Conservation (phyloP, 2,329 filamentous ascomycete species). For the Neodidymelliopsis sp. region DNA sequence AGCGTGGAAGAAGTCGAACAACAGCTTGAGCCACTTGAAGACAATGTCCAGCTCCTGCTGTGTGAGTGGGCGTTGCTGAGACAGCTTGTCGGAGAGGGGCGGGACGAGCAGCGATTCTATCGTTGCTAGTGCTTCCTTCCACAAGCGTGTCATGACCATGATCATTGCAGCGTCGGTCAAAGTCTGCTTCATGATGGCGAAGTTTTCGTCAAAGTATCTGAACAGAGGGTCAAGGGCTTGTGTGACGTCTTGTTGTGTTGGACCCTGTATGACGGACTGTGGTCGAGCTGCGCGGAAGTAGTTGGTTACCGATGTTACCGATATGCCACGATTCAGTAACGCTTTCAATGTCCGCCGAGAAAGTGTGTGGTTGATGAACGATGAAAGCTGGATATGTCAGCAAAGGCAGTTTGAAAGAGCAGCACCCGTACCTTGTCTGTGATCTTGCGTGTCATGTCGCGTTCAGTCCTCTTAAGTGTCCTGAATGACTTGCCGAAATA, state of each 20-base stretch:
- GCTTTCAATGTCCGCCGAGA: constrained; percentile 80
- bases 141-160: constrained; percentile 95
- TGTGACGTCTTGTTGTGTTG: constrained; percentile 77
- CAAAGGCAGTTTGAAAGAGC: constrained; percentile 4
- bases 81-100: constrained; percentile 92
- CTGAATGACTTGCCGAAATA: constrained; percentile 98
- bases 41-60: constrained; percentile 93
- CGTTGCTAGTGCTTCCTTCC: constrained; percentile 95
- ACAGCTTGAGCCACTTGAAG: constrained; percentile 89
- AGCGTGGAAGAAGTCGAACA: constrained; percentile 95
- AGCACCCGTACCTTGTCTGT: constrained; percentile 82
- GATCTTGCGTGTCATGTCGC: constrained; percentile 97
- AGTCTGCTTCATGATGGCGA: constrained; percentile 98
- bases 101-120: constrained; percentile 91
- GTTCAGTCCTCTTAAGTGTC: constrained; percentile 91
- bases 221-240: constrained; percentile 85
- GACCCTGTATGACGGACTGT: constrained; percentile 59
- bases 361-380: constrained; percentile 89
- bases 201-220: constrained; percentile 97
- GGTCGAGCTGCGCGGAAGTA: constrained; percentile 64
- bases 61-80: constrained; percentile 80
- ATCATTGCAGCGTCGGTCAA: constrained; percentile 96
- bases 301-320: constrained; percentile 76
- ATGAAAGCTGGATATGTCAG: constrained; percentile 70
- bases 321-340: constrained; percentile 76